These are phyloP conservation scores for Nakataea oryzae DNA, from an alignment of 2,329 filamentous ascomycete genomes.

Conservation along the genomic window DNA sequence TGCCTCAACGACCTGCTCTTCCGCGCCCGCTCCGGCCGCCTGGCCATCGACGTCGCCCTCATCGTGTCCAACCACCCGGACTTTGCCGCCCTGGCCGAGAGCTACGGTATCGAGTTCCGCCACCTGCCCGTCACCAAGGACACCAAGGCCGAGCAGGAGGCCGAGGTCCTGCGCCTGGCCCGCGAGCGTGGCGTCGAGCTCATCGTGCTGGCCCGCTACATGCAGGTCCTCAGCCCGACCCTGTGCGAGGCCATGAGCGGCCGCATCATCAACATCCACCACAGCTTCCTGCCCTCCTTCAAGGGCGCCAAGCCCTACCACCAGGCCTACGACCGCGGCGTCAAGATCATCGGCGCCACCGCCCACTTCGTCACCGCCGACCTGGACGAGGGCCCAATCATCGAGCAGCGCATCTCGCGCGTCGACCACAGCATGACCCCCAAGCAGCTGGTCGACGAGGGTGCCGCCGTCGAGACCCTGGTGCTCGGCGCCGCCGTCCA, in stretches of 20 bases:
- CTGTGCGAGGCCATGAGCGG: conserved; percentile 73
- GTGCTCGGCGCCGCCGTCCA: conserved; percentile 73
- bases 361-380: conserved; percentile 82
- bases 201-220: conserved; percentile 74
- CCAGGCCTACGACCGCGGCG: conserved; percentile 75
- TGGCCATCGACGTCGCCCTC: conserved; percentile 64
- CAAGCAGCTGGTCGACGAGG: conserved; percentile 68
- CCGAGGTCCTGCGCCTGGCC: conserved; percentile 60
- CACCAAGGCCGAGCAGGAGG: conserved; percentile 67
- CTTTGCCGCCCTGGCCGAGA: conserved; percentile 55
- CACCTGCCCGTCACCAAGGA: conserved; percentile 72
- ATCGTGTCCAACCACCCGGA: conserved; percentile 79
- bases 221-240: conserved; percentile 71
- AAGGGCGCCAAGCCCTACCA: conserved; percentile 85
- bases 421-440: conserved; percentile 70
- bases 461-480: conserved; percentile 76
- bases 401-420: conserved; percentile 70
- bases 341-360: conserved; percentile 81
- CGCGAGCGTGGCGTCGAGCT: conserved; percentile 62
- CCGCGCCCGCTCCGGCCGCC: conserved; percentile 63
- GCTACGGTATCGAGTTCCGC: conserved; percentile 69
- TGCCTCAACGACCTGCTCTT: conserved; percentile 74
- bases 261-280: conserved; percentile 87
- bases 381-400: conserved; percentile 78
- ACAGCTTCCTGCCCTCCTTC: conserved; percentile 77